phyloP scores from a whole-genome alignment of 495 filamentous ascomycete species.

The Pyronema omphalodes region DNA sequence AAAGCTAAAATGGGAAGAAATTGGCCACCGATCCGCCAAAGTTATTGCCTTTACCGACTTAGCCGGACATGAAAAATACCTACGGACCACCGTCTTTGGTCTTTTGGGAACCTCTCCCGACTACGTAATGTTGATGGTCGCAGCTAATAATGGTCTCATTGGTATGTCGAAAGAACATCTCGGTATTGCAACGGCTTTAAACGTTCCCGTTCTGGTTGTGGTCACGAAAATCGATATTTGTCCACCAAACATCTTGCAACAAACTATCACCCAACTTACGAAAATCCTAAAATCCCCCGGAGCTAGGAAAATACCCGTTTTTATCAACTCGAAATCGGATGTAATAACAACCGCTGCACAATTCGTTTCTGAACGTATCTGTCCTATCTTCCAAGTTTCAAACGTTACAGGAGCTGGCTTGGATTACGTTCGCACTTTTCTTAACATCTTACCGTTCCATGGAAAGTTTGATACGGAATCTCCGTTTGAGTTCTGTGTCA shows the following conservation, averaged over 20 bases:
- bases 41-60: conserved; percentile 94
- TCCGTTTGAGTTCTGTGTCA: conserved; percentile 87
- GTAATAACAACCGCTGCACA: conserved; percentile 91
- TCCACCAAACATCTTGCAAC: conserved; percentile 81
- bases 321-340: conserved; percentile 78
- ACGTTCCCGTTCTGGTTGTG: conserved; percentile 95
- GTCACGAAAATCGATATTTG: conserved; percentile 99
- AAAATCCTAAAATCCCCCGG: conserved; percentile 87
- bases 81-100: conserved; percentile 92
- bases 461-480: conserved; percentile 79
- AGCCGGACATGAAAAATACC: conserved; percentile 86
- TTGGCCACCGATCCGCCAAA: conserved; percentile 85
- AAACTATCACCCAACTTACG: conserved; percentile 81
- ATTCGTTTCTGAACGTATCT: conserved; percentile 88
- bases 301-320: conserved; percentile 91
- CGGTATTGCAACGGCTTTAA: conserved; percentile 83
- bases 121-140: conserved; percentile 96
- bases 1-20: conserved; percentile 92
- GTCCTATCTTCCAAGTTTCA: conserved; percentile 93
- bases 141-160: conserved; percentile 90
- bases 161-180: conserved; percentile 98
- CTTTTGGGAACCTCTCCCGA: conserved; percentile 88
- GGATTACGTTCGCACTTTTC: conserved; percentile 61
- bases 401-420: conserved; percentile 88
- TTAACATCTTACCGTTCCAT: conserved; percentile 90